Evolutionary conservation across 2,329 filamentous ascomycete genomes (phyloP), one percentile per base, ranked within the genome.

Genomic region (Massarina eburnea): DNA sequence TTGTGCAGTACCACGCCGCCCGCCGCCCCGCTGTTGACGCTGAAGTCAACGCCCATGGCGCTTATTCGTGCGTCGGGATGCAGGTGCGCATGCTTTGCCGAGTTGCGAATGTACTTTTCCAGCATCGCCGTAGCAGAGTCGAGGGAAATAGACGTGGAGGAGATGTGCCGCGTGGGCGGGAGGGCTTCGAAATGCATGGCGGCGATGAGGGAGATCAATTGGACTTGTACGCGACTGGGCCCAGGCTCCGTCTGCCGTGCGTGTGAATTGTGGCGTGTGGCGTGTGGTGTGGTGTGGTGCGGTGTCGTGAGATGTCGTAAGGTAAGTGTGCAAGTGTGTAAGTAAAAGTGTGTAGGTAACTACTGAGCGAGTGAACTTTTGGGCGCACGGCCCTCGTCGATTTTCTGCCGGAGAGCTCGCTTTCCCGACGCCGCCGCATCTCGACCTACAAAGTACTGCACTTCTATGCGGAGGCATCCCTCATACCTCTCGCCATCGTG

Each of bases 1-100:
- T 80, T 77, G 58, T 80, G 76, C 41, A 82, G 68, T 12, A 74
- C 69, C n/a, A 80, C 67, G 7, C 75, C 73, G 34, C 76, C 75
- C 15, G 55, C 59, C 0, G 73, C 67, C 1, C 76, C 76, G 38
- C 69, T 68, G 37, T 72, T 62, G 14, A 73, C 66, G 18, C 68
- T 65, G 57, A 73, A 76, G 10, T 62, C 60, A 6, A 76, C 67
- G 35, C 74, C 74, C 19, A 64, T 65, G 8, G 69, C 61, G 14
- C 66, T 71, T 33, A 78, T 70, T 38, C 73, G 62, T 30, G 73
- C 71, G 48, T 78, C 76, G 0, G 76, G 76, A 57, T 79, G 76
- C 7, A 77, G 66, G 57, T 75, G 68, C n/a, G 75, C 62, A 46
- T 70, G 61, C 4, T 61, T 59, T 46, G 70, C 64, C 2, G 72